These are phyloP conservation scores for Lipomyces yamanashiensis DNA, from an alignment of 805 yeast genomes.

Conservation along the genomic window DNA sequence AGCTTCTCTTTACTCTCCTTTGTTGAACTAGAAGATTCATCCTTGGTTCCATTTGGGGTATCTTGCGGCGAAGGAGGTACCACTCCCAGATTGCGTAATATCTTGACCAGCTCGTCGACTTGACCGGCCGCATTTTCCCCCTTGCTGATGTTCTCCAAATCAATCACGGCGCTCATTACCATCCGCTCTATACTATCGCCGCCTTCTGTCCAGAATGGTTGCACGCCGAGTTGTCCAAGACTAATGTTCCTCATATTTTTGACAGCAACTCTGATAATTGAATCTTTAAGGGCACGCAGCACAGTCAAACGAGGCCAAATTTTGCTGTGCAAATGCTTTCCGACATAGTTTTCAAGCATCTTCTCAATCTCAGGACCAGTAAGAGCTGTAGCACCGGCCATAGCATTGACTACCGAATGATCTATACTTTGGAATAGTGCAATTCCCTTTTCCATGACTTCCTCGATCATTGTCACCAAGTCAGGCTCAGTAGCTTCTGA, in stretches of 20 bases:
- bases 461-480: constrained; percentile 43
- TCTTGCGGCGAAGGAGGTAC: constrained; percentile 37
- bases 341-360: constrained; percentile 72
- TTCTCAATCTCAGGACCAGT: constrained; percentile 49
- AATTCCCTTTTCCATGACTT: constrained; percentile 45
- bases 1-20: constrained; percentile 31
- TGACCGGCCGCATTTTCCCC: constrained; percentile 42
- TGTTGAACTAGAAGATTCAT: constrained; percentile 30
- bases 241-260: constrained; percentile 45
- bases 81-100: constrained; percentile 30
- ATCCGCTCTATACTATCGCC: constrained; percentile 49
- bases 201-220: constrained; percentile 40
- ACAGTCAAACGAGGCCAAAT: constrained; percentile 59
- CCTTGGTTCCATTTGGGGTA: constrained; percentile 19
- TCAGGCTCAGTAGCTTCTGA: constrained; percentile 43
- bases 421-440: constrained; percentile 46
- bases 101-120: constrained; percentile 46
- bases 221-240: constrained; percentile 52
- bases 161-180: constrained; percentile 56
- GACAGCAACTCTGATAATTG: constrained; percentile 36
- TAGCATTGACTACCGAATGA: constrained; percentile 35
- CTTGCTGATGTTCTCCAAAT: constrained; percentile 53
- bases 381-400: constrained; percentile 40
- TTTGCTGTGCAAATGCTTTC: constrained; percentile 65
- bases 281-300: constrained; percentile 41